A percentile compares a stretch with the other conserved stretches of the same genome.
Evolutionary conservation across 2,329 filamentous ascomycete species (phyloP).

Genomic region (Colletotrichum somersetense): DNA sequence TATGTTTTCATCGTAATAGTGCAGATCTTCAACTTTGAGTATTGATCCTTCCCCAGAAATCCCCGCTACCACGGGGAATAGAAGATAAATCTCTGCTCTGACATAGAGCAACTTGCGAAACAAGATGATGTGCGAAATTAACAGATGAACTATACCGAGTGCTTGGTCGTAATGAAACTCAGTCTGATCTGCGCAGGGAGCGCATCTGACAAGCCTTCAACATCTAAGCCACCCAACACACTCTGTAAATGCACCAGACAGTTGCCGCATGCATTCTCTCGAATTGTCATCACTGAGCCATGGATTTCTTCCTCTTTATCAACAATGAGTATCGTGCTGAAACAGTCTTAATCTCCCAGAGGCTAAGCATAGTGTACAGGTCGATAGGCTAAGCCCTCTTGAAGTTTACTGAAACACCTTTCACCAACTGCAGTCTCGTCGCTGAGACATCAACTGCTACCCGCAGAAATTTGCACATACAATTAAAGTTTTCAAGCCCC

Average conservation of each 20-base stretch:
- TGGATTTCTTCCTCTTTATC: too few relatives aligned
- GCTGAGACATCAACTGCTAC: neutral
- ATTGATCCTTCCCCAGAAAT: too few relatives aligned
- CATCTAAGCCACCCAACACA: slow-evolving; percentile 11
- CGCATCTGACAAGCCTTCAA: slow-evolving; percentile 28
- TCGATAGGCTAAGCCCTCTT: neutral
- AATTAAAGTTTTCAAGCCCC: neutral
- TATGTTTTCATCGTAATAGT: too few relatives aligned
- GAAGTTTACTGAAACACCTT: neutral
- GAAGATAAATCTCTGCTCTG: neutral
- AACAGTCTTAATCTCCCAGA: neutral
- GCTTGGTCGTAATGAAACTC: neutral
- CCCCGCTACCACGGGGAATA: neutral
- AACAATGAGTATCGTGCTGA: neutral
- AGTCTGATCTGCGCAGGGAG: slow-evolving; percentile 31
- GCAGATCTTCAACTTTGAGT: neutral
- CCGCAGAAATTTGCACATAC: neutral
- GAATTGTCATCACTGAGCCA: neutral
- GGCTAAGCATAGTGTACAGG: neutral
- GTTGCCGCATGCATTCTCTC: neutral
- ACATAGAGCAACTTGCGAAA: neutral
- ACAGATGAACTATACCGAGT: slow-evolving; percentile 27
- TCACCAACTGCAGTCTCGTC: neutral
- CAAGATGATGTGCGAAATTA: slow-evolving; percentile 21
- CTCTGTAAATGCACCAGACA: neutral